phyloP scores from a whole-genome alignment of 441 rosid genomes.

The Arabidopsis lyrata region DNA sequence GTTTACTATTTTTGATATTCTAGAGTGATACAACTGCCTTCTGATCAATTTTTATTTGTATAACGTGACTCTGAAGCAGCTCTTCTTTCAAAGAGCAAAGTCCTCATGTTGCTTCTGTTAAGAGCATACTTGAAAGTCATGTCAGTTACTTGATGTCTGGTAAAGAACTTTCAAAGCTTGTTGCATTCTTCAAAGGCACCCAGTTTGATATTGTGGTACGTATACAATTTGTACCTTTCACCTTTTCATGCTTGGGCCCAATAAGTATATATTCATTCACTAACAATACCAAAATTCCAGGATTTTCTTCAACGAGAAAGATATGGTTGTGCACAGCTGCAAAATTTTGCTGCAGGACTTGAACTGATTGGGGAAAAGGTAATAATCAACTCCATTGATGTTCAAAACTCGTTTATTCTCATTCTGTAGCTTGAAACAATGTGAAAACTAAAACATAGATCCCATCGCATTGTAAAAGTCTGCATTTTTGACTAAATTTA shows the following conservation, averaged over 20 bases:
- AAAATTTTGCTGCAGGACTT: constrained; percentile 92
- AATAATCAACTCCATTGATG: constrained; percentile 8
- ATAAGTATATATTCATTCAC: constrained; percentile 31
- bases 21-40: constrained; percentile 21
- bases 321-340: constrained; percentile 84
- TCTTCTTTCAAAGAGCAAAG: constrained; percentile 85
- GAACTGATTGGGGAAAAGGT: constrained; percentile 94
- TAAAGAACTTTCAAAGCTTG: constrained; percentile 98
- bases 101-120: constrained; percentile 89
- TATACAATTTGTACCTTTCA: constrained; percentile 23
- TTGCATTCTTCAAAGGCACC: constrained; percentile 98
- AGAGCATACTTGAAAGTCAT: constrained; percentile 92
- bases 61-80: constrained; percentile 52
- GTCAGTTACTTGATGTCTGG: constrained; percentile 98
- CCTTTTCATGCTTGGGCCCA: constrained; percentile 25
- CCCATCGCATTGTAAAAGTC: background rate
- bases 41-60: constrained; percentile 19
- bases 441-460: background rate
- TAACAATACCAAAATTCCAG: constrained; percentile 52
- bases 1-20: too few species aligned
- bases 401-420: background rate
- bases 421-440: constrained; percentile 1
- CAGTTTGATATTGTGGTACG: constrained; percentile 99
- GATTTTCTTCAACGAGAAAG: constrained; percentile 97
- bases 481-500: background rate